Evolutionary conservation across 176 grass and related monocot species (phyloP).

Genomic region (Oryza nivara): DNA sequence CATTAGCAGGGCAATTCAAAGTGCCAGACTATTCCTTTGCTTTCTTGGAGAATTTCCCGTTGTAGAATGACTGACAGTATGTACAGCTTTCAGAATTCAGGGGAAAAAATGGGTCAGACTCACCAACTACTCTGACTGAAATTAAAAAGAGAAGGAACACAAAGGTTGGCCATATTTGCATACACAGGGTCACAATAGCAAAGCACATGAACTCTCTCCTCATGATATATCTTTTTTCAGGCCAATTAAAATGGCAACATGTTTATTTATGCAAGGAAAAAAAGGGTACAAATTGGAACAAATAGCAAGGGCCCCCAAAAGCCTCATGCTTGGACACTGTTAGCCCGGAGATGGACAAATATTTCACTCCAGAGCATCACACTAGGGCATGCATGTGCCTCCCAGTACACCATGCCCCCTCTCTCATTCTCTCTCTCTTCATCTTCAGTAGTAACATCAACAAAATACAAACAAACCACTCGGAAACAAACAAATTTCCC

Average conservation of each 20-base stretch:
- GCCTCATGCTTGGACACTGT: conserved; percentile 64
- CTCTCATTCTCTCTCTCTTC: conserved; percentile 18
- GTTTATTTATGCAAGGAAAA: conserved; percentile 46
- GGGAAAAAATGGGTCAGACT: background rate
- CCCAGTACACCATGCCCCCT: conserved; percentile 50
- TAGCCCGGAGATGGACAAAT: conserved; percentile 71
- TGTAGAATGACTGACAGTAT: background rate
- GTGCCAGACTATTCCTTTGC: conserved; percentile 12
- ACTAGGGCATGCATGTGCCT: conserved; percentile 55
- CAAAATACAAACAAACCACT: conserved; percentile 63
- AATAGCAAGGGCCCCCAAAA: conserved; percentile 62
- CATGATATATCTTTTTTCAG: background rate
- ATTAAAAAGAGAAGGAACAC: background rate
- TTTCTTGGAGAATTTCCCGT: conserved; percentile 12
- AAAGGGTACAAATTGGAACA: conserved; percentile 43
- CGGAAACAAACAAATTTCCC: conserved; percentile 61
- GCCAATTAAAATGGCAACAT: conserved; percentile 47
- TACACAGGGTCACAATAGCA: background rate
- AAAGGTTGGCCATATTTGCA: background rate
- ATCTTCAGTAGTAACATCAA: conserved; percentile 45
- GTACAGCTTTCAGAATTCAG: conserved; percentile 14
- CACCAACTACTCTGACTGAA: conserved; percentile 13
- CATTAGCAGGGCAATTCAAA: conserved; percentile 32
- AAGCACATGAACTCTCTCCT: background rate
- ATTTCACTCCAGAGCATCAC: conserved; percentile 65